Evolutionary conservation across 176 grass and related monocot species (phyloP).

Genomic region (Olyra latifolia): DNA sequence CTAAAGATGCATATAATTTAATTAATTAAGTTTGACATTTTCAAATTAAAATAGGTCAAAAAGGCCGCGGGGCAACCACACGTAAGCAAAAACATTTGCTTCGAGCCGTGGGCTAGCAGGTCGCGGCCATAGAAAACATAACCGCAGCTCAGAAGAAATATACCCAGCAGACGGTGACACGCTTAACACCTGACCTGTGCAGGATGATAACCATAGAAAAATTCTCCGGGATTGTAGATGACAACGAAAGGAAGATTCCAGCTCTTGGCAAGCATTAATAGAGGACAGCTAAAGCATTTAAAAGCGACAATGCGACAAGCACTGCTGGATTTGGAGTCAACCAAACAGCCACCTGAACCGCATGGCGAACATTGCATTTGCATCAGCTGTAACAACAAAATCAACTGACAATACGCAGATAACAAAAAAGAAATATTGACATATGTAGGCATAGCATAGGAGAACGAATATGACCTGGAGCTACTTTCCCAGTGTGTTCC

Average conservation of each 20-base stretch:
- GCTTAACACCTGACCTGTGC: not conserved
- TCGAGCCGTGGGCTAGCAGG: too few species aligned
- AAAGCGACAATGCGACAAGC: not conserved
- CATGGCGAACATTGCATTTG: not conserved
- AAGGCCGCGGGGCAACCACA: too few species aligned
- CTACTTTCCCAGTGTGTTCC: constrained; percentile 32
- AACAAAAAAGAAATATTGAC: not conserved
- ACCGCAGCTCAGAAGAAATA: not conserved
- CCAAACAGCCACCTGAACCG: not conserved
- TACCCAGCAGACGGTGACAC: not conserved
- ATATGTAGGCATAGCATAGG: not conserved
- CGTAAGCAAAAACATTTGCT: too few species aligned
- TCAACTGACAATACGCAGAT: not conserved
- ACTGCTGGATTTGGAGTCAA: too few species aligned
- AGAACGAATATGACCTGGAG: constrained; percentile 27
- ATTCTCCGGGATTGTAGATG: not conserved
- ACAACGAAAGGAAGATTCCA: not conserved
- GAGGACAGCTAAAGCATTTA: not conserved
- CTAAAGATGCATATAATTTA: too few species aligned
- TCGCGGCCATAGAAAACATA: too few species aligned
- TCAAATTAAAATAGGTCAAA: too few species aligned
- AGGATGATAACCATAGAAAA: not conserved
- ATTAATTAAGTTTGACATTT: too few species aligned
- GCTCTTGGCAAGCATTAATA: not conserved
- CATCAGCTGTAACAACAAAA: not conserved